A percentile compares a stretch with the other conserved stretches of the same genome.
Evolutionary conservation across 768 basidiomycete genomes (phyloP).

Genomic region (Lactarius hengduanensis): DNA sequence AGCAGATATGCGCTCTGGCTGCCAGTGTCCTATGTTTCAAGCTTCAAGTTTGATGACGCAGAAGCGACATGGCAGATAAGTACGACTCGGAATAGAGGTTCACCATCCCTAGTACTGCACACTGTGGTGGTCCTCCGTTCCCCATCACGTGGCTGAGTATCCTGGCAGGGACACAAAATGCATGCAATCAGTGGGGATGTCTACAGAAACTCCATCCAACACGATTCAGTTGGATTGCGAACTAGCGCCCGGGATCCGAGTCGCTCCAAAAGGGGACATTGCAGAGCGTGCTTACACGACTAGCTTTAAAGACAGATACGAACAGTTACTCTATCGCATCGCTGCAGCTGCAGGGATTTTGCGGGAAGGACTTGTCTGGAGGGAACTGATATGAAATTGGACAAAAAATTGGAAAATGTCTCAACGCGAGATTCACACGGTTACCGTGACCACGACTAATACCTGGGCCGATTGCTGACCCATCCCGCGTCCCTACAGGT

Average conservation of each 20-base stretch:
- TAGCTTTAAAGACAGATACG: neutral
- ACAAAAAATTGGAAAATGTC: neutral
- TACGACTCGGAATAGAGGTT: neutral
- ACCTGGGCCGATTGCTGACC: neutral
- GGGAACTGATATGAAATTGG: neutral
- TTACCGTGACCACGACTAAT: neutral
- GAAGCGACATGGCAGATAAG: neutral
- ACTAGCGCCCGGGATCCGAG: neutral
- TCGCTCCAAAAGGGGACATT: neutral
- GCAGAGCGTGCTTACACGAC: neutral
- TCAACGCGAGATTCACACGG: slow-evolving; percentile 8
- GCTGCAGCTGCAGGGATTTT: neutral
- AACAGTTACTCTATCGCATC: neutral
- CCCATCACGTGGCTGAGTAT: neutral
- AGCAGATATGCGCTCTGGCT: neutral
- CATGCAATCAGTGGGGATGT: neutral
- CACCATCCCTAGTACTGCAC: neutral
- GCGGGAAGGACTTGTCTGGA: neutral
- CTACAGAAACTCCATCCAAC: neutral
- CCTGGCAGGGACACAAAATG: neutral
- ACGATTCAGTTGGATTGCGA: neutral
- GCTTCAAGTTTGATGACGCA: neutral
- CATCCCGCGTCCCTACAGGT: neutral
- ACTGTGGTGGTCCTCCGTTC: neutral
- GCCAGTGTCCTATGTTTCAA: neutral